These are phyloP conservation scores for Suillus sp. DNA, from an alignment of 768 basidiomycete genomes.

Conservation along the genomic window DNA sequence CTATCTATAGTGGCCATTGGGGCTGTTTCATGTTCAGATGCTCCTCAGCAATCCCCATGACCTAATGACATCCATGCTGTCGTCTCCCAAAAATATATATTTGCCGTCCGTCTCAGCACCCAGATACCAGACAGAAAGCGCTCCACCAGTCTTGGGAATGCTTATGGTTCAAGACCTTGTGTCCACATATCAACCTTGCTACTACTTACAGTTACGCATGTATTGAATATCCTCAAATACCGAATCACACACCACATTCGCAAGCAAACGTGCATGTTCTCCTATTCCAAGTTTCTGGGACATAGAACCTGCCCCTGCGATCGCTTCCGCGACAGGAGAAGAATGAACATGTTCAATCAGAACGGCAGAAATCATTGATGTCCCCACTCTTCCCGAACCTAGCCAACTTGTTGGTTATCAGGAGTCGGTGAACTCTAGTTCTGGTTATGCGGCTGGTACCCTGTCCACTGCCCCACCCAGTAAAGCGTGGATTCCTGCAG, in stretches of 20 bases:
- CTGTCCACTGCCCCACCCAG: background rate
- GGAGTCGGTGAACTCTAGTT: background rate
- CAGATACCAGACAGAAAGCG: background rate
- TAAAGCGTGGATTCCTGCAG: background rate
- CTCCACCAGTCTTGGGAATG: background rate
- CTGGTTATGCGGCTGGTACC: background rate
- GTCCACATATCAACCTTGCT: background rate
- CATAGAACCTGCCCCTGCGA: background rate
- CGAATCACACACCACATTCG: background rate
- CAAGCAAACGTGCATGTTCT: conserved; percentile 1
- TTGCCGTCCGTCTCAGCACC: background rate
- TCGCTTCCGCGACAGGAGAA: background rate
- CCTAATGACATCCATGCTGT: background rate
- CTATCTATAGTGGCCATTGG: background rate
- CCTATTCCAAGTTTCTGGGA: background rate
- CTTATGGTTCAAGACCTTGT: background rate
- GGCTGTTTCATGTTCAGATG: background rate
- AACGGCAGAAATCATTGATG: background rate
- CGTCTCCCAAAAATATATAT: background rate
- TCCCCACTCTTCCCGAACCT: background rate
- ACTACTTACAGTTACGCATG: background rate
- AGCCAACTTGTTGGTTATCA: background rate
- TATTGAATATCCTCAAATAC: background rate
- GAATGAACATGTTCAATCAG: background rate
- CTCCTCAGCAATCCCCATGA: background rate